These are phyloP conservation scores for Boletus semigastroideus DNA, from an alignment of 1,284 basidiomycete genomes.

Conservation along the genomic window DNA sequence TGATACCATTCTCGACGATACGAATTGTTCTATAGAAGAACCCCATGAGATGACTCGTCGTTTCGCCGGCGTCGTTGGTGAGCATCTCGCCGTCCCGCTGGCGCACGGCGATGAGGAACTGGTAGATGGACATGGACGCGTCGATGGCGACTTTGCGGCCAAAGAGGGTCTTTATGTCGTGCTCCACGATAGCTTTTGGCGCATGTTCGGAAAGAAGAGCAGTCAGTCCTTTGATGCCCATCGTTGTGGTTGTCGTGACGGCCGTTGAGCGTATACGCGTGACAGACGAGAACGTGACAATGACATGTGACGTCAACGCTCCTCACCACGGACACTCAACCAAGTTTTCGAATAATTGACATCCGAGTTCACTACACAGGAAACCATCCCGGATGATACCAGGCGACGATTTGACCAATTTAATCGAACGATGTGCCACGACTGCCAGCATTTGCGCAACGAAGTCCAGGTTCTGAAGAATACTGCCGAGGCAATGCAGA, in stretches of 20 bases:
- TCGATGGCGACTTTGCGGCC: constrained; percentile 99
- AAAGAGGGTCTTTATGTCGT: constrained; percentile 96
- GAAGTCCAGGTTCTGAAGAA: too few relatives aligned
- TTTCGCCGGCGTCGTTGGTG: constrained; percentile 95
- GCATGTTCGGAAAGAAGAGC: constrained; percentile 88
- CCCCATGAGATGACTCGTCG: constrained; percentile 97
- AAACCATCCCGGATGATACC: too few relatives aligned
- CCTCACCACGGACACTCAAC: too few relatives aligned
- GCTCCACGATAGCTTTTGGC: constrained; percentile 82
- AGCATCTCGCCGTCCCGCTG: constrained; percentile 96
- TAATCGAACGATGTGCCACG: too few relatives aligned
- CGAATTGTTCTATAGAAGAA: constrained; percentile 97
- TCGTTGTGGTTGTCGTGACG: constrained; percentile 28
- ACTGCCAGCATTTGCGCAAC: too few relatives aligned
- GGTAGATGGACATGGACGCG: constrained; percentile 94
- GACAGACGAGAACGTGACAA: constrained; percentile 10
- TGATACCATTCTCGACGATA: constrained; percentile 99
- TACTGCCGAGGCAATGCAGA: too few relatives aligned
- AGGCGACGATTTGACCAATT: too few relatives aligned
- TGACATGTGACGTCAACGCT: constrained; percentile 1
- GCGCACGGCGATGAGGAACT: constrained; percentile 97
- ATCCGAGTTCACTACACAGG: too few relatives aligned
- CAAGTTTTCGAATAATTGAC: too few relatives aligned
- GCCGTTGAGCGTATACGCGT: constrained; percentile 16
- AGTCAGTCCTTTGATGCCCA: constrained; percentile 94